Base-by-base conservation (phyloP, 495 filamentous ascomycete genomes). In the Aspergillus steynii region DNA sequence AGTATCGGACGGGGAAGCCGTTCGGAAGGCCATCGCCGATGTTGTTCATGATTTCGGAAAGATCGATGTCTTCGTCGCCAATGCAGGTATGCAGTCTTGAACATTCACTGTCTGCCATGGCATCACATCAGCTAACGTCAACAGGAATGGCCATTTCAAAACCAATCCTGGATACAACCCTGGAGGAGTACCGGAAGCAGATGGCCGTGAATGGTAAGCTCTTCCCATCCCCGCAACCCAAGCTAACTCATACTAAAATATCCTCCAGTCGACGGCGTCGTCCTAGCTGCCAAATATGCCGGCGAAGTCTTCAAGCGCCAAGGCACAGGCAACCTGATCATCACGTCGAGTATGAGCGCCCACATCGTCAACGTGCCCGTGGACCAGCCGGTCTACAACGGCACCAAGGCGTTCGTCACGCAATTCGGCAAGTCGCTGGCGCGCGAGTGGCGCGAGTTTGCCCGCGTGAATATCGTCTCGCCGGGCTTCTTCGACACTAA, bases 331-430 rank as follows among this genome's bases (percentile, higher is more conserved):
- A 90, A 87, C 61, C 80, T 94, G 50, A 86, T 88, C 54, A 71
- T 93, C 62, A 90, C 92, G 63, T 91, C 86, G 2, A 88, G 84
- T 63, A 93, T 94, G 91, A 90, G 87, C 68, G 91, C 82, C 3
- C 88, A 85, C 20, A 77, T 94, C 56, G 91, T 91, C 31, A 95
- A 94, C 62, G 84, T 86, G 50, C 87, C 86, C 1, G 72, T 86
- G 27, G 76, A 86, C 20, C 82, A 82, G 25, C 83, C 86, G 0
- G 86, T 89, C 1, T 90, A 90, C 71, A 91, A 90, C 65, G 82
- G 79, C 3, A 85, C 79, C 4, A 90, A 90, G 52, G 88, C 88
- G 0, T 87, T 85, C 8, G 83, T 90, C 0, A 83, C 88, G 25
- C 86, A 90, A 63, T 70, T 90, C 12, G 81, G 83, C 0, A 81